Base-by-base conservation (phyloP, 2,329 filamentous ascomycete genomes). In the Alternaria panax region DNA sequence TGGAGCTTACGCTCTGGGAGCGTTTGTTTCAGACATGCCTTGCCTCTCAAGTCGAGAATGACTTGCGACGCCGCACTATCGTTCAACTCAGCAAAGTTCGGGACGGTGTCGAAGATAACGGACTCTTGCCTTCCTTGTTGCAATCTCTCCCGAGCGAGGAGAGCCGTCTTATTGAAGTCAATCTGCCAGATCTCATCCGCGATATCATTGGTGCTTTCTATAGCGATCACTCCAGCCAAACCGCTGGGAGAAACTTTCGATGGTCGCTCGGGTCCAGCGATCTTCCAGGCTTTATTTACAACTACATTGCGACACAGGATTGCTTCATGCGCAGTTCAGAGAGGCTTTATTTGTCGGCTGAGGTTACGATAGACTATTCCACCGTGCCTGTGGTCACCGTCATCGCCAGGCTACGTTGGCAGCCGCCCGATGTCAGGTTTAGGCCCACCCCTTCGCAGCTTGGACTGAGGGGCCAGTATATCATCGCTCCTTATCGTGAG, bases 1-100 rank as follows among this genome's bases (percentile, higher is more conserved):
- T 51, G 9, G 78, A 79, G 54, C 56, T 79, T 41, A 28, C 50
- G 3, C 62, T 68, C 30, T 79, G 76, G 77, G 73, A 79, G 38
- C 59, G 59, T 2, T 46, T 71, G 18, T 68, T 78, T 42, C 59
- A 62, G 30, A 36, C 58, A 14, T 64, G 66, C 14, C 51, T 78
- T 14, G 65, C 67, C 22, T 59, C 53, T 8, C 59, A 62, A 16
- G 50, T 77, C 20, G 47, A 63, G 18, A 51, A 68, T 11, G 46
- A 48, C n/a, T 32, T 76, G 25, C 54, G 64, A 30, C 51, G 55
- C 4, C 45, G 43, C 9, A 55, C 69, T 58, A 47, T 48, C 14
- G 27, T 62, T 32, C 41, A 58, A 9, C 47, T 68, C 27, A 42
- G 34, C 27, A 38, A 51, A 25, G 18, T 32, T 20, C 32, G 42